phyloP scores from a whole-genome alignment of 495 filamentous ascomycete species.

The Astrothelium macrocarpum region DNA sequence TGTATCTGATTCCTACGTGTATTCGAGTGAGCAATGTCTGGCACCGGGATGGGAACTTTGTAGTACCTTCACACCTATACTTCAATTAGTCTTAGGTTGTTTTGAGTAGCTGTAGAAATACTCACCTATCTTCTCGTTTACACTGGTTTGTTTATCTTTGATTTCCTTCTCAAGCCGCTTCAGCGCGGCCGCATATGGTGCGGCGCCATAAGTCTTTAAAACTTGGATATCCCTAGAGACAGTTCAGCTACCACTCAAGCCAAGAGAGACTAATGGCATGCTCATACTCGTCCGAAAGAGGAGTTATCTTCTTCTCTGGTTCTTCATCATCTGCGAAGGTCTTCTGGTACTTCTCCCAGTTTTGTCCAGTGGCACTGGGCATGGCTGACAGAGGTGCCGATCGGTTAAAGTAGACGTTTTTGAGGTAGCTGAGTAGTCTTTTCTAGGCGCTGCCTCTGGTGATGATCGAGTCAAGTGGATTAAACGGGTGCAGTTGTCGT shows the following conservation, averaged over 20 bases:
- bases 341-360: slow-evolving; percentile 98
- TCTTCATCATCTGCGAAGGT: slow-evolving; percentile 91
- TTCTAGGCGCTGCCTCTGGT: too few relatives aligned
- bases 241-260: slow-evolving; percentile 18
- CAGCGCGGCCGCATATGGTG: slow-evolving; percentile 81
- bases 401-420: background rate
- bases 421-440: background rate
- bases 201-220: slow-evolving; percentile 96
- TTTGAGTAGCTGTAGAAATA: background rate
- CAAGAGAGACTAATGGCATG: slow-evolving; percentile 4
- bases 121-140: slow-evolving; percentile 90
- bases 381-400: slow-evolving; percentile 35
- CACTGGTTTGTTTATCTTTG: slow-evolving; percentile 90
- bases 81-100: background rate
- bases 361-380: slow-evolving; percentile 86
- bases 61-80: slow-evolving; percentile 49
- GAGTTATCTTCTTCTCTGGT: slow-evolving; percentile 98
- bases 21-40: slow-evolving; percentile 36
- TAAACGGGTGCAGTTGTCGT: too few relatives aligned
- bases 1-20: slow-evolving; percentile 82
- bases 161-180: slow-evolving; percentile 98
- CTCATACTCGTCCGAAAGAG: slow-evolving; percentile 85
- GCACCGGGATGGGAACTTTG: slow-evolving; percentile 13
- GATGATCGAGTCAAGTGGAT: too few relatives aligned
- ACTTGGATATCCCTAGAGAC: slow-evolving; percentile 84